Percentiles rank a stretch among this genome's conserved stretches.
Conservation (phyloP, 2,329 filamentous ascomycete species). For the Penicillium sp. region DNA sequence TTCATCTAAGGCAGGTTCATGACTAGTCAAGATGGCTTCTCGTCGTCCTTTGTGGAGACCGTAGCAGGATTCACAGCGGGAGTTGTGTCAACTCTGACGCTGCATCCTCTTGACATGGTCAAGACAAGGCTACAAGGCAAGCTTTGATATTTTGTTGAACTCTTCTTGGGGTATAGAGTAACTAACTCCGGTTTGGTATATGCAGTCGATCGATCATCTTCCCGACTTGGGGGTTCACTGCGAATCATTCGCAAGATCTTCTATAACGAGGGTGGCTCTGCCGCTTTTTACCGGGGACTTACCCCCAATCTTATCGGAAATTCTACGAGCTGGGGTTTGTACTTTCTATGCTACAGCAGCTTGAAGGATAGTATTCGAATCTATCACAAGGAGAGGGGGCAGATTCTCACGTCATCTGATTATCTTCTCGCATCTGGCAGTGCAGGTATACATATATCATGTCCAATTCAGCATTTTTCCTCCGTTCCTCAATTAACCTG, state of each 20-base stretch:
- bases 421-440: slow-evolving; percentile 75
- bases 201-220: slow-evolving; percentile 50
- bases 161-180: neutral
- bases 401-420: slow-evolving; percentile 60
- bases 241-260: slow-evolving; percentile 53
- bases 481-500: neutral
- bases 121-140: slow-evolving; percentile 92
- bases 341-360: slow-evolving; percentile 74
- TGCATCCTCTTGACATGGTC: slow-evolving; percentile 91
- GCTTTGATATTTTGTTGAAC: slow-evolving; percentile 15
- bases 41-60: slow-evolving; percentile 78
- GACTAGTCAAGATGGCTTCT: slow-evolving; percentile 54
- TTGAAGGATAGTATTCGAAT: slow-evolving; percentile 54
- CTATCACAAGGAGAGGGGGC: slow-evolving; percentile 32
- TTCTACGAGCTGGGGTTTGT: slow-evolving; percentile 83
- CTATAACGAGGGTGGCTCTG: slow-evolving; percentile 55
- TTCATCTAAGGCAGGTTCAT: slow-evolving; percentile 32
- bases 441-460: slow-evolving; percentile 44
- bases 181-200: neutral
- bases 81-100: slow-evolving; percentile 76
- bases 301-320: slow-evolving; percentile 90
- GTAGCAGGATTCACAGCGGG: slow-evolving; percentile 88
- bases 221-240: slow-evolving; percentile 52
- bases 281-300: slow-evolving; percentile 82
- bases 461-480: neutral